Evolutionary conservation across 352 stramenopile species (phyloP).

Genomic region (Globisporangium canariense): DNA sequence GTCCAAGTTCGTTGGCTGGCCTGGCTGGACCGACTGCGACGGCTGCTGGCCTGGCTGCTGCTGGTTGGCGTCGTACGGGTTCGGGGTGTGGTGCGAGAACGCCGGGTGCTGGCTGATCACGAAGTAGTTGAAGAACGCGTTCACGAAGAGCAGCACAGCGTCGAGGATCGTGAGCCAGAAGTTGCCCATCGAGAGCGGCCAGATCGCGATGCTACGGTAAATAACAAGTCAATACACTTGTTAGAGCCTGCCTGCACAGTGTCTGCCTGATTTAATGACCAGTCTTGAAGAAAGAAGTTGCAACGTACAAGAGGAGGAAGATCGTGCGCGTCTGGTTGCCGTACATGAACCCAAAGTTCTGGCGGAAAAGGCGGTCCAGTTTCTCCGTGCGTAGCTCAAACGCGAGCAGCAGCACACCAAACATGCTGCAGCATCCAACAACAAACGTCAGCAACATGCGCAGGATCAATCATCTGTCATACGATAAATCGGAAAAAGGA

Average conservation of each 20-base stretch:
- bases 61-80: slow-evolving; percentile 1
- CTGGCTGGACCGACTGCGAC: slow-evolving; percentile 3
- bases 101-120: slow-evolving; percentile 80
- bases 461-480: neutral
- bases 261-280: no score
- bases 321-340: slow-evolving; percentile 86
- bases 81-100: slow-evolving; percentile 40
- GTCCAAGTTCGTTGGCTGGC: neutral
- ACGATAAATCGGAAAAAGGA: neutral
- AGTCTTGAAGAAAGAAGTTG: neutral
- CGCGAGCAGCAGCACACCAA: slow-evolving; percentile 68
- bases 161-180: slow-evolving; percentile 89
- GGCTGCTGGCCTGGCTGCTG: slow-evolving; percentile 4
- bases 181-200: slow-evolving; percentile 87
- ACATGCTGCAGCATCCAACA: slow-evolving; percentile 44
- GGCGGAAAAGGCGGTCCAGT: slow-evolving; percentile 70
- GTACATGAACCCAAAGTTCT: slow-evolving; percentile 91
- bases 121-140: slow-evolving; percentile 91
- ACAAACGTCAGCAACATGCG: slow-evolving; percentile 6
- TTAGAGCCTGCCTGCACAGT: no score
- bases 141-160: slow-evolving; percentile 84
- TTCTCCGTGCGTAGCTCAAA: slow-evolving; percentile 86
- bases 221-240: neutral
- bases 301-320: slow-evolving; percentile 84
- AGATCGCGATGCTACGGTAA: slow-evolving; percentile 68